Percentiles rank a stretch among this genome's conserved stretches.
Conservation (phyloP, 345 rosid genomes). For the Euphorbia peplus region DNA sequence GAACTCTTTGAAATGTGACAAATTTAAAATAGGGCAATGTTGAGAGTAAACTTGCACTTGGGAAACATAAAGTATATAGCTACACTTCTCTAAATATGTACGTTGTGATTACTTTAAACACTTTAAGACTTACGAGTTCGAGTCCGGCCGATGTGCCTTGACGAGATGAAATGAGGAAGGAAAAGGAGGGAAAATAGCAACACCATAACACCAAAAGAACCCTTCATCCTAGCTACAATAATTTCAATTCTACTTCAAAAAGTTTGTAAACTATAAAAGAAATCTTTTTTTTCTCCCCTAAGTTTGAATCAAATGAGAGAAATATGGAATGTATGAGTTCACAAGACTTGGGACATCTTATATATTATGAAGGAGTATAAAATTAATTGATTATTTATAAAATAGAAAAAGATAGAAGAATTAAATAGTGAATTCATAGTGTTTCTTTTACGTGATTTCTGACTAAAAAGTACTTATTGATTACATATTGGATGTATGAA, state of each 20-base stretch:
- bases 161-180: constrained; percentile 27
- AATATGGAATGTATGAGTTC: background rate
- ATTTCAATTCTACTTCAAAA: background rate
- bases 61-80: too few species aligned
- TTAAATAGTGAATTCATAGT: constrained; percentile 27
- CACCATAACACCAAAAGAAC: constrained; percentile 24
- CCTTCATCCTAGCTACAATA: constrained; percentile 33
- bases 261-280: background rate
- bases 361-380: constrained; percentile 3
- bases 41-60: too few species aligned
- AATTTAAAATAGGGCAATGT: background rate
- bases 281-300: background rate
- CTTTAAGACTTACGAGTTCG: constrained; percentile 36
- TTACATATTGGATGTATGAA: background rate
- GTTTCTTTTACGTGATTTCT: constrained; percentile 42
- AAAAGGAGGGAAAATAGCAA: constrained; percentile 32
- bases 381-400: background rate
- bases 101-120: too few species aligned
- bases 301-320: background rate
- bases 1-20: too few species aligned
- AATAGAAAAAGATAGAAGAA: constrained; percentile 14
- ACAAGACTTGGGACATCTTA: constrained; percentile 15
- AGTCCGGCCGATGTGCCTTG: constrained; percentile 34
- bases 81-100: too few species aligned
- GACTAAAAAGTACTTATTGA: background rate